Evolutionary conservation across 108 stramenopile species (phyloP).

Genomic region (Cylindrotheca fusiformis): DNA sequence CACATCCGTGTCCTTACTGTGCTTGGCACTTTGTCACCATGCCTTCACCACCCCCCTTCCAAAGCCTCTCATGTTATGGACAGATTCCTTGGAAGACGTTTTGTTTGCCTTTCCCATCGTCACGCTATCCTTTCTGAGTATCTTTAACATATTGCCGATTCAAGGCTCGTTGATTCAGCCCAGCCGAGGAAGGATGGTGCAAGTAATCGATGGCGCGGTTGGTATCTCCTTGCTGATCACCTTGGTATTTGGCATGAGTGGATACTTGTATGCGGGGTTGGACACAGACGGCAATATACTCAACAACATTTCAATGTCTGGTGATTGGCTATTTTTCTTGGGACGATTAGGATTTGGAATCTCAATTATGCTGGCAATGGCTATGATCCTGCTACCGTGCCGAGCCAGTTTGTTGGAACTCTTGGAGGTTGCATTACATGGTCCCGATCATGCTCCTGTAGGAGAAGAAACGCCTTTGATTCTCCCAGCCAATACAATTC

Average conservation of each 20-base stretch:
- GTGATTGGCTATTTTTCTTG: conserved; percentile 37
- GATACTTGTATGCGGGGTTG: conserved; percentile 58
- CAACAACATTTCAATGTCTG: conserved; percentile 36
- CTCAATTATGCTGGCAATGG: conserved; percentile 60
- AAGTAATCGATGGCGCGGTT: conserved; percentile 43
- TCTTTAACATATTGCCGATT: conserved; percentile 74
- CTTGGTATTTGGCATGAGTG: conserved; percentile 51
- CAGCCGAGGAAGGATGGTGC: conserved; percentile 43
- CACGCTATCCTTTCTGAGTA: conserved; percentile 62
- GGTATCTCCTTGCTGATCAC: conserved; percentile 42
- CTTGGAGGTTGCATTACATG: conserved; percentile 24
- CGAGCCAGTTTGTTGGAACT: conserved; percentile 41
- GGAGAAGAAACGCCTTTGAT: conserved; percentile 18
- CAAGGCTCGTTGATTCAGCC: conserved; percentile 56
- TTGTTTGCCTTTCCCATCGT: conserved; percentile 71
- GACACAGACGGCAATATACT: conserved; percentile 64
- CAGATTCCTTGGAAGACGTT: conserved; percentile 12
- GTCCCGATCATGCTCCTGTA: conserved; percentile 9
- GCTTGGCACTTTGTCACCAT: conserved; percentile 38
- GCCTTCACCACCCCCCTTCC: conserved; percentile 1
- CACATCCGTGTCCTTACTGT: conserved; percentile 52
- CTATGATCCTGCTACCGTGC: conserved; percentile 76
- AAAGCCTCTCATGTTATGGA: conserved; percentile 12
- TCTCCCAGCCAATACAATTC: neutral
- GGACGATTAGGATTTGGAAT: conserved; percentile 69